Evolutionary conservation across 106 monocot genomes (phyloP).

Genomic region (Acanthochlamys bracteata): DNA sequence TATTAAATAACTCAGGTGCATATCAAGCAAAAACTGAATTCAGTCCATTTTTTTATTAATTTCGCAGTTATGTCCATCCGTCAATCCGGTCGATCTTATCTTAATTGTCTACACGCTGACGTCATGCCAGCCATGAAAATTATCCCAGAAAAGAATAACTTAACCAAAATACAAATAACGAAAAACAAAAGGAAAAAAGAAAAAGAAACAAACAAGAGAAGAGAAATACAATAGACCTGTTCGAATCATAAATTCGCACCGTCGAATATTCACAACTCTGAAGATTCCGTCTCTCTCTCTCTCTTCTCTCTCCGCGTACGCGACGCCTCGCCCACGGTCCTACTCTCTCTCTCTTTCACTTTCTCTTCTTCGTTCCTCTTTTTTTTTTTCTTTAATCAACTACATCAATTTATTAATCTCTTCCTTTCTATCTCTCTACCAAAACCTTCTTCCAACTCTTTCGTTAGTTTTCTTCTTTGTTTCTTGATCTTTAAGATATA

Average conservation of each 20-base stretch:
- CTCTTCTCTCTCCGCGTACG: constrained; percentile 2
- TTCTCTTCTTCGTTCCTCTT: not conserved
- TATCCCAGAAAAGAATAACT: too few relatives aligned
- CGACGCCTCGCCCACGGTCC: constrained; percentile 25
- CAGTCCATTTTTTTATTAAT: too few relatives aligned
- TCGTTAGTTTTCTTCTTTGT: not conserved
- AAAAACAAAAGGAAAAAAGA: too few relatives aligned
- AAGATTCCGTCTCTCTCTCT: constrained; percentile 4
- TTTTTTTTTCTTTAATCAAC: not conserved
- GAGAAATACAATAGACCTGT: too few relatives aligned
- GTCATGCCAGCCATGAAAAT: not conserved
- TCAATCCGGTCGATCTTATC: not conserved
- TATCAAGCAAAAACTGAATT: too few relatives aligned
- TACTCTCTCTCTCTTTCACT: not conserved
- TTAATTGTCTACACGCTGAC: not conserved
- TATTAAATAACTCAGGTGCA: too few relatives aligned
- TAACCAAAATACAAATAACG: too few relatives aligned
- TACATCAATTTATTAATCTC: not conserved
- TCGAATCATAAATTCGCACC: not conserved
- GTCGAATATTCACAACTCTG: not conserved
- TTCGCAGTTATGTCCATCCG: too few relatives aligned
- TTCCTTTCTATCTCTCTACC: not conserved
- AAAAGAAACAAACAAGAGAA: too few relatives aligned
- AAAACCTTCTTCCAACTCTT: not conserved
- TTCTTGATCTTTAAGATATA: too few relatives aligned